phyloP scores from a whole-genome alignment of 1,284 basidiomycete species.

The Ustilago loliicola region DNA sequence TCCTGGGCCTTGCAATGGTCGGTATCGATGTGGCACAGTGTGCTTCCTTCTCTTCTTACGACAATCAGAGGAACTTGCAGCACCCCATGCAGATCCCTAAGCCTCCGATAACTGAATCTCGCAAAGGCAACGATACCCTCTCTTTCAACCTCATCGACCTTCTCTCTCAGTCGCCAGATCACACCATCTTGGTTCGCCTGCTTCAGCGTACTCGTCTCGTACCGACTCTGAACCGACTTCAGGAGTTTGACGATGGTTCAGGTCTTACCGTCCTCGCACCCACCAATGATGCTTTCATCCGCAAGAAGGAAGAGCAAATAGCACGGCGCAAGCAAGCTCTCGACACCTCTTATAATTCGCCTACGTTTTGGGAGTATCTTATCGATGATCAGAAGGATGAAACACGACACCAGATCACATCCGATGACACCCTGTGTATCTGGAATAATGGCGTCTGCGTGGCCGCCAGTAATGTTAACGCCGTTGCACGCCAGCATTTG shows the following conservation, averaged over 20 bases:
- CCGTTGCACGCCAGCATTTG: constrained; percentile 86
- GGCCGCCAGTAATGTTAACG: constrained; percentile 78
- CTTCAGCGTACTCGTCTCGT: constrained; percentile 89
- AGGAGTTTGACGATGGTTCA: constrained; percentile 71
- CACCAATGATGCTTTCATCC: constrained; percentile 76
- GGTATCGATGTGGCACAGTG: constrained; percentile 5
- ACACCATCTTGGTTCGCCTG: constrained; percentile 82
- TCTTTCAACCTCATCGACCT: constrained; percentile 80
- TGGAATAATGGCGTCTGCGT: constrained; percentile 34
- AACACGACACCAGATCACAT: not conserved
- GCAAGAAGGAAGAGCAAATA: constrained; percentile 41
- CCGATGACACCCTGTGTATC: constrained; percentile 13
- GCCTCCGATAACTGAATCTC: constrained; percentile 6
- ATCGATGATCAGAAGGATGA: constrained; percentile 15
- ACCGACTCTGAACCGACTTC: constrained; percentile 87
- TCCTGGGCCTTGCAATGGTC: constrained; percentile 12
- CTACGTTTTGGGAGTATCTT: constrained; percentile 38
- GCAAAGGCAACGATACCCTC: constrained; percentile 26
- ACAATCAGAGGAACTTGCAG: constrained; percentile 8
- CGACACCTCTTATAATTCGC: not conserved
- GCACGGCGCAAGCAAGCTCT: constrained; percentile 6
- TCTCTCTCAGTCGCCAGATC: constrained; percentile 82
- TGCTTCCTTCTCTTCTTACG: not conserved
- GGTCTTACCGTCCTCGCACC: constrained; percentile 91
- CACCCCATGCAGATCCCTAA: constrained; percentile 23